Conservation (phyloP, 2,329 filamentous ascomycete species). For the Fusarium stilboides region DNA sequence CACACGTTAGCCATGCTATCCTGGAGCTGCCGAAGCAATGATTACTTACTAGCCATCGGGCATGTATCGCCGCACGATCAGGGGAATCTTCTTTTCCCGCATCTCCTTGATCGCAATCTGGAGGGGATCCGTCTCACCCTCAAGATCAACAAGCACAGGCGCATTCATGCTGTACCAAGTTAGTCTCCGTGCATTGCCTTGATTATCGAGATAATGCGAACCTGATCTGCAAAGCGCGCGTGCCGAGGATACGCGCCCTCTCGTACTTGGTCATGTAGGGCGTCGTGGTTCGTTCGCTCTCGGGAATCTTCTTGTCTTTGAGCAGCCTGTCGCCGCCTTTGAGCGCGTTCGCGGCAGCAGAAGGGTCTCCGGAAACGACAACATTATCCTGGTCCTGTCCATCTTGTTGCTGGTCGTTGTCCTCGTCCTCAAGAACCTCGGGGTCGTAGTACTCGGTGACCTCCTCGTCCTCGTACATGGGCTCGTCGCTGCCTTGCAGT, state of each 20-base stretch:
- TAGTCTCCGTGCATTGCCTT: slow-evolving; percentile 17
- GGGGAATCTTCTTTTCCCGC: slow-evolving; percentile 97
- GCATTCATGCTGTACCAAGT: slow-evolving; percentile 86
- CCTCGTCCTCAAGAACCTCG: slow-evolving; percentile 69
- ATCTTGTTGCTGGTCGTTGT: slow-evolving; percentile 66
- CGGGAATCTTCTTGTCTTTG: slow-evolving; percentile 90
- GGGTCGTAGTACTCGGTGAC: slow-evolving; percentile 69
- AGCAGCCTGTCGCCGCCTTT: slow-evolving; percentile 69
- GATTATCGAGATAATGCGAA: slow-evolving; percentile 58
- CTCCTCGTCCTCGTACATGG: slow-evolving; percentile 80
- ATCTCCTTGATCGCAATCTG: slow-evolving; percentile 99
- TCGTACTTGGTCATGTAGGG: slow-evolving; percentile 99
- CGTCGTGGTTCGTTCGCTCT: slow-evolving; percentile 90
- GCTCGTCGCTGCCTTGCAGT: slow-evolving; percentile 71
- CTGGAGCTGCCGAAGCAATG: not conserved
- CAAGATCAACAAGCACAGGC: slow-evolving; percentile 94
- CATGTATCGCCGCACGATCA: slow-evolving; percentile 95
- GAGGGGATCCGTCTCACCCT: slow-evolving; percentile 96
- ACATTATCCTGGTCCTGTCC: slow-evolving; percentile 73
- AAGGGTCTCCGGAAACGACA: slow-evolving; percentile 73
- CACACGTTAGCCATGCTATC: slow-evolving; percentile 26
- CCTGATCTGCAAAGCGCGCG: slow-evolving; percentile 96
- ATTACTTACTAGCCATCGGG: slow-evolving; percentile 91
- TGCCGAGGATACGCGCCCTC: slow-evolving; percentile 91
- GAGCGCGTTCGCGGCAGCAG: slow-evolving; percentile 69